Evolutionary conservation across 2,329 filamentous ascomycete genomes (phyloP).

Genomic region (Alternaria rosae): DNA sequence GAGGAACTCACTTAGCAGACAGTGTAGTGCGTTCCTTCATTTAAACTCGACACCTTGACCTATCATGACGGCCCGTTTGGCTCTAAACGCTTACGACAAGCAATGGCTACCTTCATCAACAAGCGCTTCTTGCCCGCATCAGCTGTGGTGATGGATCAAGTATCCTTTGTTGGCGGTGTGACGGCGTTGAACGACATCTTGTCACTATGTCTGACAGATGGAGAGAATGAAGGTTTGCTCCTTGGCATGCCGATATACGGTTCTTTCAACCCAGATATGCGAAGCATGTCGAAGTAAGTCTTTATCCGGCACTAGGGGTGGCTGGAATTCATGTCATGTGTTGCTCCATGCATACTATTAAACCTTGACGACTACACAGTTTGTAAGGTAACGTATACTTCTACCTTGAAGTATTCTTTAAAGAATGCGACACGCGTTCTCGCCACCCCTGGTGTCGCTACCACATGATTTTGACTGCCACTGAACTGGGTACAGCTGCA

Average conservation of each 20-base stretch:
- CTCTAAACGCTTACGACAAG: conserved; percentile 4
- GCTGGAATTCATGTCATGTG: no score
- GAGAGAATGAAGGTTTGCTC: conserved; percentile 8
- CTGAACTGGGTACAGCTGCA: conserved; percentile 4
- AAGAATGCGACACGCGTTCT: no score
- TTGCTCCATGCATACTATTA: no score
- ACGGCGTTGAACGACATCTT: conserved; percentile 13
- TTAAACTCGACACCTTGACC: conserved; percentile 5
- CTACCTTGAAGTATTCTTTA: no score
- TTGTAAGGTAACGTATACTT: no score
- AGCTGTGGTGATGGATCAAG: background rate
- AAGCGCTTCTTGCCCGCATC: conserved; percentile 7
- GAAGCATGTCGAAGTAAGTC: conserved; percentile 14
- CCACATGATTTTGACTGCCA: no score
- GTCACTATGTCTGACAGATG: conserved; percentile 10
- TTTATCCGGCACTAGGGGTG: no score
- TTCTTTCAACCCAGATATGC: conserved; percentile 8
- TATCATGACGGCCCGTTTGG: conserved; percentile 14
- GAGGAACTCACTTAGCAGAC: background rate
- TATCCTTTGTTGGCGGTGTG: conserved; percentile 9
- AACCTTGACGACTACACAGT: no score
- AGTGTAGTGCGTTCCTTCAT: background rate
- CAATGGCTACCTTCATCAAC: conserved; percentile 9
- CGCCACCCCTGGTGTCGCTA: no score
- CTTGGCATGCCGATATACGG: conserved; percentile 15